Evolutionary conservation across 2,329 filamentous ascomycete species (phyloP).

Genomic region (Fusarium sp.): DNA sequence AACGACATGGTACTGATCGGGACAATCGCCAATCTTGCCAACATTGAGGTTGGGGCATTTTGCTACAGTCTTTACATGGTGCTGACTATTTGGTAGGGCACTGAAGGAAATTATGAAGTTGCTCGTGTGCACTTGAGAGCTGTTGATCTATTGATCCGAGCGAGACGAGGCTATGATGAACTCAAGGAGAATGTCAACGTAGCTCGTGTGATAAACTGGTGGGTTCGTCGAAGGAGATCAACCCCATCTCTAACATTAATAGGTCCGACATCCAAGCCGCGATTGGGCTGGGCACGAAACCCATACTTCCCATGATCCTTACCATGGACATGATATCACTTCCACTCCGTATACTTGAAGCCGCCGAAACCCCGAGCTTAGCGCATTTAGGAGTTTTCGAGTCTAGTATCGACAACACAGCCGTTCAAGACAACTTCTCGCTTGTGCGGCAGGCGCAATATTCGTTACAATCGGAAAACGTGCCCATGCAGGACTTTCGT

Average conservation of each 20-base stretch:
- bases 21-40: constrained; percentile 28
- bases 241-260: neutral
- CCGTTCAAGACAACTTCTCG: constrained; percentile 14
- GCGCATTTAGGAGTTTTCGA: constrained; percentile 21
- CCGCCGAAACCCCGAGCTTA: constrained; percentile 16
- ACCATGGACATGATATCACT: constrained; percentile 16
- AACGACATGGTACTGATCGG: constrained; percentile 16
- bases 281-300: constrained; percentile 15
- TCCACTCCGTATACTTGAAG: constrained; percentile 9
- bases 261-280: constrained; percentile 31
- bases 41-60: constrained; percentile 13
- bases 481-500: constrained; percentile 21
- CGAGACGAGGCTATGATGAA: constrained; percentile 14
- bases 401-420: neutral
- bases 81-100: constrained; percentile 3
- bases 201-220: constrained; percentile 24
- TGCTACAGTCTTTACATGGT: neutral
- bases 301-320: constrained; percentile 20
- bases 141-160: constrained; percentile 10
- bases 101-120: constrained; percentile 18
- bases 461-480: constrained; percentile 1
- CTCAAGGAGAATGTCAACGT: constrained; percentile 22
- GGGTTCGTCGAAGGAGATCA: neutral
- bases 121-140: constrained; percentile 25
- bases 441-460: constrained; percentile 18